phyloP scores from a whole-genome alignment of 768 basidiomycete genomes.

The Termitomyces titanicus region DNA sequence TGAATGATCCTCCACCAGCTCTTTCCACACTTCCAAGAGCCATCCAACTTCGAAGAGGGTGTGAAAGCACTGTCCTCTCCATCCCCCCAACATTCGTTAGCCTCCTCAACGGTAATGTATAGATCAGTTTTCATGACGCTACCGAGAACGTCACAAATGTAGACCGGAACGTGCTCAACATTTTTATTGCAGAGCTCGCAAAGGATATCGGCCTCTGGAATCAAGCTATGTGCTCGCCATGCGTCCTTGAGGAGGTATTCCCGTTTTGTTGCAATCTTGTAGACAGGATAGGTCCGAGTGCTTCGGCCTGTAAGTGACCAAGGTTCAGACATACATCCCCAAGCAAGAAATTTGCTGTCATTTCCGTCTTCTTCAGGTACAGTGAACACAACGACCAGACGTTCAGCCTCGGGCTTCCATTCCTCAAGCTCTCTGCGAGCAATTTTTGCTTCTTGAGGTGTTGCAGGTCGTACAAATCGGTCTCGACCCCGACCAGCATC shows the following conservation, averaged over 20 bases:
- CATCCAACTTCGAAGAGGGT: neutral
- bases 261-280: slow-evolving; percentile 5
- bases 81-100: neutral
- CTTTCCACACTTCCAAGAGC: neutral
- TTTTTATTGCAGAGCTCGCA: slow-evolving; percentile 1
- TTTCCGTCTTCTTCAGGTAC: no score
- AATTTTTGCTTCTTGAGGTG: slow-evolving; percentile 5
- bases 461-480: slow-evolving; percentile 16
- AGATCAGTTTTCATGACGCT: slow-evolving; percentile 15
- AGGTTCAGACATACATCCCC: no score
- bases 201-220: slow-evolving; percentile 18
- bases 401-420: neutral
- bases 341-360: no score
- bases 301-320: slow-evolving; percentile 12
- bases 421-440: neutral
- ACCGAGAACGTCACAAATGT: slow-evolving; percentile 23
- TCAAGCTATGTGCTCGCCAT: slow-evolving; percentile 17
- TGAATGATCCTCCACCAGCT: neutral
- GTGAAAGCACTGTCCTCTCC: no score
- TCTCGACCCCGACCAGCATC: no score
- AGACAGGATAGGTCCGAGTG: slow-evolving; percentile 16
- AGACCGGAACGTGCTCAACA: no score
- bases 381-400: no score
- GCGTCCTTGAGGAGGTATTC: no score
- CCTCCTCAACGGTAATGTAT: no score